Conservation (phyloP, 305 asterid genomes). For the Plantago lanceolata region DNA sequence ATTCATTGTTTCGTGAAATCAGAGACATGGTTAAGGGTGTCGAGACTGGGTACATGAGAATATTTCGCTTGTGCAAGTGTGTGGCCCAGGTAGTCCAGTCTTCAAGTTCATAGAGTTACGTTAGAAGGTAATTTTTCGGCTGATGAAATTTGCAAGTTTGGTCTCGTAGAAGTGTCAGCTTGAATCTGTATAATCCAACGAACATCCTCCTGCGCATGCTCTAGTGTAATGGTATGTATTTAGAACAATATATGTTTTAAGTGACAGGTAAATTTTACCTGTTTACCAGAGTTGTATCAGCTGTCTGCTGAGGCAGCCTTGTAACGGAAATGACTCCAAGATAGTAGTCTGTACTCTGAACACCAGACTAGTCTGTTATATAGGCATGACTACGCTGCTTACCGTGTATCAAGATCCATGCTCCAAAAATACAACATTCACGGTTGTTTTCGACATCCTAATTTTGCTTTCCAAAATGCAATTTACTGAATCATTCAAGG, state of each 20-base stretch:
- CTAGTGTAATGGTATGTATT: background rate
- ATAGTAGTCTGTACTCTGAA: too few species aligned
- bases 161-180: background rate
- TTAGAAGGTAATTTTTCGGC: background rate
- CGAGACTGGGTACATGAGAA: slow-evolving; percentile 61
- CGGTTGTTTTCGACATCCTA: too few species aligned
- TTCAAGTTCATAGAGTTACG: slow-evolving; percentile 24
- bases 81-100: slow-evolving; percentile 48
- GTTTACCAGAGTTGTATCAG: background rate
- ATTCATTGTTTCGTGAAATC: slow-evolving; percentile 35
- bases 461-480: too few species aligned
- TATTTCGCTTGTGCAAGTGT: slow-evolving; percentile 56
- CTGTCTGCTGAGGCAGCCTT: background rate
- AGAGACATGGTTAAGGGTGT: slow-evolving; percentile 42
- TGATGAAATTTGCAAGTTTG: background rate
- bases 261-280: background rate
- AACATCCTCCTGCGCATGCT: background rate
- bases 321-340: too few species aligned
- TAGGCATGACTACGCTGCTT: too few species aligned
- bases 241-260: background rate
- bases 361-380: too few species aligned
- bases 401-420: too few species aligned
- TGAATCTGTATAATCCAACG: background rate
- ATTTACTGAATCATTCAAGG: too few species aligned
- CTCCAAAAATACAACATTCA: too few species aligned